Conservation (phyloP, 2,329 filamentous ascomycete species). For the Pseudogymnoascus sp. region DNA sequence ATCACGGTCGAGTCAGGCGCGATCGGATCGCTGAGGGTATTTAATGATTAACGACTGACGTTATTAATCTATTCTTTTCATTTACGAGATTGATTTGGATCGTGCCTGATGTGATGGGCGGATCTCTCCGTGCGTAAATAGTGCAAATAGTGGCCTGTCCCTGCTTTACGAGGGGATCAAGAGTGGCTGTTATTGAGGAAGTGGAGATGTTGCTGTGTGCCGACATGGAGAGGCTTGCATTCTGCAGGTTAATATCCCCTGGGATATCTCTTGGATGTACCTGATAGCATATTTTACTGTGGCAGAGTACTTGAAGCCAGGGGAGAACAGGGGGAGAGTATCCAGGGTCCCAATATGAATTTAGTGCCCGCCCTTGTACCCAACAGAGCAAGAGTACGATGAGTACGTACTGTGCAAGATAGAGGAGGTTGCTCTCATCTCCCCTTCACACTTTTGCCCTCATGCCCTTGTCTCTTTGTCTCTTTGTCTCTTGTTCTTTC, state of each 20-base stretch:
- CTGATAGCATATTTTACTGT: background rate
- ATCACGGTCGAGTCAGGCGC: background rate
- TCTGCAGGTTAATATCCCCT: background rate
- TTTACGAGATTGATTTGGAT: background rate
- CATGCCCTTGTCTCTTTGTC: no score
- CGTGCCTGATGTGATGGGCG: background rate
- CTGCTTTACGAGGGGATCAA: background rate
- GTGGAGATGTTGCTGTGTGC: background rate
- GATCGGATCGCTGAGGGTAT: background rate
- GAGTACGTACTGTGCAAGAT: background rate
- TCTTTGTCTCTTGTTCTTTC: background rate
- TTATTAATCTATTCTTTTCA: background rate
- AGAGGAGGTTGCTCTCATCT: background rate
- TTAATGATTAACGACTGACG: background rate
- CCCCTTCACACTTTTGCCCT: background rate
- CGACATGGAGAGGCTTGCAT: background rate
- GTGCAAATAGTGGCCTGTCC: background rate
- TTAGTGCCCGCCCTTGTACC: slow-evolving; percentile 4
- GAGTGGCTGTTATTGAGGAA: background rate
- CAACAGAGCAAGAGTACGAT: background rate
- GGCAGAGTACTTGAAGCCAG: background rate
- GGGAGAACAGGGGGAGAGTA: background rate
- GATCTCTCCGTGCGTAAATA: background rate
- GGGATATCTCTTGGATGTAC: background rate
- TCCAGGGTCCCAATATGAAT: slow-evolving; percentile 3